These are phyloP conservation scores for Stemphylium vesicarium DNA, from an alignment of 2,329 filamentous ascomycete species.

Conservation along the genomic window DNA sequence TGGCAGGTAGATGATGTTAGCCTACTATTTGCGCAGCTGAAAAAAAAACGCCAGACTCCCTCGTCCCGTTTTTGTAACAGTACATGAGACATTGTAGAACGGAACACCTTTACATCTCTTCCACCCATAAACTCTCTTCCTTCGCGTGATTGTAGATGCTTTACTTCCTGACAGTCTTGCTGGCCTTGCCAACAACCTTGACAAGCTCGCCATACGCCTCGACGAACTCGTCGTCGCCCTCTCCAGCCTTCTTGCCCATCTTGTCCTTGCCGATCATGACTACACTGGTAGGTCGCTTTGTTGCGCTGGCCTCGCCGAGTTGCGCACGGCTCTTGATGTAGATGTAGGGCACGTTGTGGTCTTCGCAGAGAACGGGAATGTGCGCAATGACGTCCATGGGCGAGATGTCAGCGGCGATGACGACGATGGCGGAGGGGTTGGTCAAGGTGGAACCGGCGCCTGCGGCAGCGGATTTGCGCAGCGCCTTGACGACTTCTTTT, in stretches of 20 bases:
- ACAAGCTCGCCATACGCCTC: conserved; percentile 63
- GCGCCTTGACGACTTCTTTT: conserved; percentile 98
- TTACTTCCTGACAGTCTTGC: conserved; percentile 61
- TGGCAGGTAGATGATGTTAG: background rate
- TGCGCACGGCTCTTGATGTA: conserved; percentile 93
- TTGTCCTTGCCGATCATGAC: conserved; percentile 75
- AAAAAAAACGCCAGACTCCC: conserved; percentile 6
- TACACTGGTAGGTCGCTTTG: conserved; percentile 95
- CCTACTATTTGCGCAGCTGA: background rate
- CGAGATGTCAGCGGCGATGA: conserved; percentile 96
- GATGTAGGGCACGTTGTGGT: conserved; percentile 96
- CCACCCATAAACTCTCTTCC: conserved; percentile 1
- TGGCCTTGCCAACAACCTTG: conserved; percentile 66
- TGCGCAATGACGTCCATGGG: conserved; percentile 99
- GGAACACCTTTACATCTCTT: background rate
- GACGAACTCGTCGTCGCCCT: conserved; percentile 56
- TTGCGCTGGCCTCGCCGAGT: conserved; percentile 89
- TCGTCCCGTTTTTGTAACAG: conserved; percentile 3
- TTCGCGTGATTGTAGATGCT: background rate
- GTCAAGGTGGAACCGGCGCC: conserved; percentile 65
- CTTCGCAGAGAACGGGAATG: conserved; percentile 96
- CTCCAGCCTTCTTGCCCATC: conserved; percentile 57
- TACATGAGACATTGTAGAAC: conserved; percentile 4
- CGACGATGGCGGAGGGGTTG: conserved; percentile 73
- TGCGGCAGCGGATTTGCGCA: conserved; percentile 85